Evolutionary conservation across 176 grass and related monocot genomes (phyloP), one percentile per base, ranked within the genome.

Genomic region (Carex littledalei): DNA sequence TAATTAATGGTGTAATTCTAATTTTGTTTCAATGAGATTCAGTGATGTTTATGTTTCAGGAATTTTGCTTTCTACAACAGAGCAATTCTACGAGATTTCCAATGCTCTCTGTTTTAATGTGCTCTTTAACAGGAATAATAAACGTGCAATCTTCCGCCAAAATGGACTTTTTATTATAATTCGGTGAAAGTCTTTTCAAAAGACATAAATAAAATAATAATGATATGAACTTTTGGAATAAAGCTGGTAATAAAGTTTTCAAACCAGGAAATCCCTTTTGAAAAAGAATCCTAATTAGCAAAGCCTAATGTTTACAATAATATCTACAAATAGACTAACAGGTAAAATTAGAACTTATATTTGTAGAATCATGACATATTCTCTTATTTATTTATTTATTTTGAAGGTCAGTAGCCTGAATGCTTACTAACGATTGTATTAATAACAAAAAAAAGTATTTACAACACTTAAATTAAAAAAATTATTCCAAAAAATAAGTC

Each of bases 151-250:
- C 71, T 76, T 21, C 52, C 71, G 21, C 71, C 71, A 76, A 54
- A 76, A 76, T 53, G 47, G 71, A 76, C 71, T 29, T 26, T 75
- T 7, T 39, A 73, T 47, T 22, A 24, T 4, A 50, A 16, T n/a
- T 20, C 4, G 0, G 52, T 53, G 21, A 15, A 4, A 8, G 2
- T 8, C 0, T 76, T 52, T 76, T 53, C 47, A 76, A 76, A 76
- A 76, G 71, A 5, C 20, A 6, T 5, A 29, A 76, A 47, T 76
- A 26, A 26, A 76, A 76, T 54, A 76, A 76, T 3, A 76, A 52
- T 76, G 11, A 53, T 50, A 52, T n/a, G 43, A 52, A 52, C 71
- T 76, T 78, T 56, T 78, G 74, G 50, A 78, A 78, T 78, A 78
- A 78, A 78, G 74, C 7, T 78, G 13, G 2, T 54, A 54, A 53